Conservation (phyloP, 345 rosid species). For the Citrus mangshanensis region DNA sequence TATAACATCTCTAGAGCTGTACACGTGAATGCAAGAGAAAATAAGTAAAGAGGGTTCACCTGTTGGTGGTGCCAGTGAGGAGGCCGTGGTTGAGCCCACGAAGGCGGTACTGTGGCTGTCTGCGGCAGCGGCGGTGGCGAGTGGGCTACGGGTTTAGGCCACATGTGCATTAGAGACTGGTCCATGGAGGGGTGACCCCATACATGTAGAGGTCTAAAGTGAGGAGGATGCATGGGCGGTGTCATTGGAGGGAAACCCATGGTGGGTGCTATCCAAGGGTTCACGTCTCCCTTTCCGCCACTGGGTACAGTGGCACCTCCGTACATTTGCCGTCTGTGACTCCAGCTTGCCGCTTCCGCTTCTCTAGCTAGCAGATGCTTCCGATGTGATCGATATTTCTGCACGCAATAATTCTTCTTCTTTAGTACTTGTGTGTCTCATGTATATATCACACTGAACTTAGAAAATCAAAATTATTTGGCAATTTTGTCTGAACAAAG, state of each 20-base stretch:
- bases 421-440: neutral
- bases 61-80: slow-evolving; percentile 62
- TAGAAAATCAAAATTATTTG: neutral
- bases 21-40: neutral
- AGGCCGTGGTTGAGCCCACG: slow-evolving; percentile 41
- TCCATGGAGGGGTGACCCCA: slow-evolving; percentile 87
- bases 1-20: too few relatives aligned
- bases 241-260: slow-evolving; percentile 66
- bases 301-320: slow-evolving; percentile 31
- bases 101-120: slow-evolving; percentile 29
- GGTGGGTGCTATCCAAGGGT: slow-evolving; percentile 55
- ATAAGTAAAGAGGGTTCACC: slow-evolving; percentile 17
- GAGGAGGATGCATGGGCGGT: slow-evolving; percentile 29
- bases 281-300: slow-evolving; percentile 45
- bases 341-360: slow-evolving; percentile 84
- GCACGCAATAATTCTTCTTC: neutral
- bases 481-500: too few relatives aligned
- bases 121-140: slow-evolving; percentile 41
- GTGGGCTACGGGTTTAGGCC: slow-evolving; percentile 68
- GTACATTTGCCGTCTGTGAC: slow-evolving; percentile 59
- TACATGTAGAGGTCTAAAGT: slow-evolving; percentile 74
- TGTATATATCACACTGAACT: neutral
- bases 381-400: slow-evolving; percentile 92
- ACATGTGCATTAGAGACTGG: slow-evolving; percentile 37
- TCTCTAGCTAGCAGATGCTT: slow-evolving; percentile 83